These are phyloP conservation scores for Fusarium vanettenii DNA, from an alignment of 2,329 filamentous ascomycete species.

Conservation along the genomic window DNA sequence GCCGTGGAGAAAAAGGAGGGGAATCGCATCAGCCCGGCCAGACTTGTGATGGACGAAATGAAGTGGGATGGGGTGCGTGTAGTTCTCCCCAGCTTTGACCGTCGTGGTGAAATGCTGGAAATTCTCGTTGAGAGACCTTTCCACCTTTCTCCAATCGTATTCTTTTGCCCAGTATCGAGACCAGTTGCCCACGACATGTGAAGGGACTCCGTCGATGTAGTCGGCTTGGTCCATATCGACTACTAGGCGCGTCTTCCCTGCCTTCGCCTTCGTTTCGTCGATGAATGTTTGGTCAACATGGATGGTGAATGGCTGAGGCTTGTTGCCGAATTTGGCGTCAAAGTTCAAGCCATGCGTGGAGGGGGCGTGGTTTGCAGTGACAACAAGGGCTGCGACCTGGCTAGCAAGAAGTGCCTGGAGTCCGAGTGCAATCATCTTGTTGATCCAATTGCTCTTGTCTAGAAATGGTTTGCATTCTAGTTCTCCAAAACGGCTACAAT, in stretches of 20 bases:
- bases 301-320: not conserved
- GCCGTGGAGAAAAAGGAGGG: constrained; percentile 56
- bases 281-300: not conserved
- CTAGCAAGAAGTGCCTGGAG: not conserved
- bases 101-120: constrained; percentile 23
- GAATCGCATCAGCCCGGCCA: constrained; percentile 46
- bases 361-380: not conserved
- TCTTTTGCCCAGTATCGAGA: constrained; percentile 4
- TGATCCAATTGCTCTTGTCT: not conserved
- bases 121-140: constrained; percentile 7
- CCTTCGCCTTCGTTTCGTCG: not conserved
- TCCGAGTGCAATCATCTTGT: not conserved
- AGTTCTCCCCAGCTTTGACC: not conserved
- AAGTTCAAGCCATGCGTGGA: not conserved
- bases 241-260: not conserved
- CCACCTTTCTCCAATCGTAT: constrained; percentile 7
- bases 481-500: not conserved
- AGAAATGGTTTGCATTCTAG: not conserved
- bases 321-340: not conserved
- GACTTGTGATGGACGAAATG: constrained; percentile 29
- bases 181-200: not conserved
- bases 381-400: not conserved
- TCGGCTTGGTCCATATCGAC: not conserved
- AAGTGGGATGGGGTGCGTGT: constrained; percentile 7
- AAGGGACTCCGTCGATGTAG: not conserved